Percentiles rank a stretch among this genome's conserved stretches.
phyloP scores from a whole-genome alignment of 768 basidiomycete species.

The Naematelia aurantialba region DNA sequence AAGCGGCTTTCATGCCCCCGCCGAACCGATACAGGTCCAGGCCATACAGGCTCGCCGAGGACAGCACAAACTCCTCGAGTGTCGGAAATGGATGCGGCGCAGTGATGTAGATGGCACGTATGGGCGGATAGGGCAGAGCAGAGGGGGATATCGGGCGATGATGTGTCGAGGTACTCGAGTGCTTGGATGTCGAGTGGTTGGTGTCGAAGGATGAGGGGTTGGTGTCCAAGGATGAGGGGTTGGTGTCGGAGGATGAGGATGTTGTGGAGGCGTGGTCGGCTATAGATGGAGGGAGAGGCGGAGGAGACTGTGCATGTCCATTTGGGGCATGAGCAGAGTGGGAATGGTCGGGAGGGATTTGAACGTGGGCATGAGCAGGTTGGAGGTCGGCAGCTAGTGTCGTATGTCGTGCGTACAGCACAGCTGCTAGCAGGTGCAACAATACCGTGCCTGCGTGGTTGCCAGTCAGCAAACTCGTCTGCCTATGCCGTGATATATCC shows the following conservation, averaged over 20 bases:
- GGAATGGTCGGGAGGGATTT: conserved; percentile 4
- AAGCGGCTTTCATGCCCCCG: conserved; percentile 67
- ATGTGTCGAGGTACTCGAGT: conserved; percentile 55
- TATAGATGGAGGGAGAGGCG: conserved; percentile 39
- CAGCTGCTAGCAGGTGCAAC: conserved; percentile 78
- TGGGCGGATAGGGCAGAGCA: conserved; percentile 37
- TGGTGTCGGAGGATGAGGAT: conserved; percentile 1
- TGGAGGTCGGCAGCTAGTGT: not conserved
- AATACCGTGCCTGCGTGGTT: conserved; percentile 81
- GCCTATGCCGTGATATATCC: not conserved
- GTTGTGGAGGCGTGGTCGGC: not conserved
- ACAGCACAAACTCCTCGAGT: conserved; percentile 77
- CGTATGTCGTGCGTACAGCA: conserved; percentile 53
- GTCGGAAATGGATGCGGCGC: conserved; percentile 79
- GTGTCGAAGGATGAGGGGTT: not conserved
- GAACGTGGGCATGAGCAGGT: not conserved
- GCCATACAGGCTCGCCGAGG: conserved; percentile 61
- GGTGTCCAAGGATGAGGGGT: not conserved
- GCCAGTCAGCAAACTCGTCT: not conserved
- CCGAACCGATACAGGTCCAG: conserved; percentile 69
- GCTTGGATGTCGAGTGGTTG: conserved; percentile 40
- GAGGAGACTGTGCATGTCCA: conserved; percentile 4
- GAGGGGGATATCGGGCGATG: conserved; percentile 3
- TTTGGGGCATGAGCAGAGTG: conserved; percentile 2
- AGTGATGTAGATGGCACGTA: conserved; percentile 72